These are phyloP conservation scores for Fusarium sp. DNA, from an alignment of 2,329 filamentous ascomycete genomes.

Conservation along the genomic window DNA sequence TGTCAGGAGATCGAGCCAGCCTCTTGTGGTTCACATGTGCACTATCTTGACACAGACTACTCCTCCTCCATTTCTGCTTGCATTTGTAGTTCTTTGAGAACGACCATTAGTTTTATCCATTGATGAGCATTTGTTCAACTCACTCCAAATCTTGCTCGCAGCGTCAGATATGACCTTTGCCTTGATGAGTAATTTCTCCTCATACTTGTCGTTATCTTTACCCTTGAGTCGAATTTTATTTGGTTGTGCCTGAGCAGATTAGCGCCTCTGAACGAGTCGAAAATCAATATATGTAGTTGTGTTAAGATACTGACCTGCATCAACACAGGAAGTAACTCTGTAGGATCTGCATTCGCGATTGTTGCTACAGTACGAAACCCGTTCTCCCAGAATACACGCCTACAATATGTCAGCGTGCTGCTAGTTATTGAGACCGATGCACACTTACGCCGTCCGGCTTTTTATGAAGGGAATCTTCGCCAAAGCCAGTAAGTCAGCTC, in stretches of 20 bases:
- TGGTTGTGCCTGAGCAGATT: slow-evolving; percentile 68
- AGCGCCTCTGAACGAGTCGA: background rate
- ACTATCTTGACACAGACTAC: slow-evolving; percentile 31
- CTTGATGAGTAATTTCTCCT: slow-evolving; percentile 73
- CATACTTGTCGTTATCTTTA: slow-evolving; percentile 68
- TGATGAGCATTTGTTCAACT: slow-evolving; percentile 46
- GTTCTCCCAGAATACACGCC: slow-evolving; percentile 78
- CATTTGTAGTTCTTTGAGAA: slow-evolving; percentile 61
- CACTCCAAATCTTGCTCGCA: slow-evolving; percentile 77
- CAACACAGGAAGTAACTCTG: slow-evolving; percentile 77
- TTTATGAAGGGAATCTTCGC: slow-evolving; percentile 81
- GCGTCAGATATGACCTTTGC: slow-evolving; percentile 76
- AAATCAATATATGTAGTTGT: background rate
- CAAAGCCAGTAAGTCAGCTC: slow-evolving; percentile 76
- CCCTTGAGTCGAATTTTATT: slow-evolving; percentile 70
- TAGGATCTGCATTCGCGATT: slow-evolving; percentile 75
- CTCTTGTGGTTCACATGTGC: background rate
- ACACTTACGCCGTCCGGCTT: slow-evolving; percentile 74
- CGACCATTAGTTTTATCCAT: slow-evolving; percentile 9
- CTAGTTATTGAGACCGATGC: background rate
- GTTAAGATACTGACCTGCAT: slow-evolving; percentile 67
- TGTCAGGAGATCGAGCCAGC: background rate
- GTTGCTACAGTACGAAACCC: slow-evolving; percentile 76
- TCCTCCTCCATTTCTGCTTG: slow-evolving; percentile 63
- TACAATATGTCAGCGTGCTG: slow-evolving; percentile 33